Evolutionary conservation across 306 rosid species (phyloP), one percentile per base, ranked within the genome.

Genomic region (Malus fusca): DNA sequence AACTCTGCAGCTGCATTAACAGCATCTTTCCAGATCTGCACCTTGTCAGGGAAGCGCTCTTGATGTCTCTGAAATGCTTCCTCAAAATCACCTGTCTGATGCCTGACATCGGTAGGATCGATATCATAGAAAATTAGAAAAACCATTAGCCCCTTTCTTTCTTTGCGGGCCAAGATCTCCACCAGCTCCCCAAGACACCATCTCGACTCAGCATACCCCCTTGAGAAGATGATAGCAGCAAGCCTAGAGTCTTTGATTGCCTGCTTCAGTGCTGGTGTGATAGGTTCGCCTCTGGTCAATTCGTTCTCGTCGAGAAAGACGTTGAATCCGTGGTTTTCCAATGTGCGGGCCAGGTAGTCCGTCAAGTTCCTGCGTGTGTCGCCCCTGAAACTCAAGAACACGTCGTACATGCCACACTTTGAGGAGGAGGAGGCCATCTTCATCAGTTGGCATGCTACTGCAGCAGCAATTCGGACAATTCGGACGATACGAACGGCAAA

Each of bases 81-180:
- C 21, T 0, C 22, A 55, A 55, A 55, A 21, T 0, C 1, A 21
- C 1, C 4, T 0, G 0, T 55, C 10, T 55, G 61, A 2, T 55
- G 21, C 61, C 61, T 2, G 5, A 55, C 61, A 3, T 55, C 12
- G n/a, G 10, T 0, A 21, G 43, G 3, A 8, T 40, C 11, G 43
- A 40, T 2, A 8, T 40, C 3, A 40, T 8, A 40, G 43, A 40
- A 40, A 40, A 40, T 8, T 40, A 11, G 43, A 11, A 40, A 40
- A 40, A 40, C 11, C 43, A 40, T 40, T 14, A 7, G 61, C 61
- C 26, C 25, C 26, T 3, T 19, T 21, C 5, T 55, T 55, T 2
- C 6, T 55, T 10, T 21, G n/a, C 61, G 2, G 11, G 8, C 61
- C 61, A 55, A 18, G 26, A 55, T 55, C 26, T 8, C n/a, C 61